A percentile compares a stretch with the other conserved stretches of the same genome.
These are phyloP conservation scores for Lasiodiplodia theobromae DNA, from an alignment of 2,329 filamentous ascomycete species.

Conservation along the genomic window DNA sequence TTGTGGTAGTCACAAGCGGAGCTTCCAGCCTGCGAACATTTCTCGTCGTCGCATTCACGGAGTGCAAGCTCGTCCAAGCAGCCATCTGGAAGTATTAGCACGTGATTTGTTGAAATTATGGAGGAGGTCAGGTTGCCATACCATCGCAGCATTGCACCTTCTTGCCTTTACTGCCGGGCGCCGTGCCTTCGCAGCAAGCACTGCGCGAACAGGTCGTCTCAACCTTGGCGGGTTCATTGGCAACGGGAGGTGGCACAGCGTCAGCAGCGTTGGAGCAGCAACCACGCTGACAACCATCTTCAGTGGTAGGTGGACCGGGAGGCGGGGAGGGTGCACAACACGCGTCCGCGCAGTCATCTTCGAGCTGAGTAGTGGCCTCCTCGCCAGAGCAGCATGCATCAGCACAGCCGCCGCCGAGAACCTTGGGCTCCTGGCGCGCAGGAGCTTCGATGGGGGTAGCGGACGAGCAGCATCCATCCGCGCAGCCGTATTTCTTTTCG, in stretches of 20 bases:
- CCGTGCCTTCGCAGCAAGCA: slow-evolving; percentile 3
- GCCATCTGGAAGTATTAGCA: slow-evolving; percentile 5
- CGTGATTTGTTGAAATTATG: background rate
- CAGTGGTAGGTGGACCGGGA: background rate
- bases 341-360: background rate
- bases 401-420: background rate
- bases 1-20: slow-evolving; percentile 21
- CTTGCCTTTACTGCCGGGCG: background rate
- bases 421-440: background rate
- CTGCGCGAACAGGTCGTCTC: background rate
- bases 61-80: slow-evolving; percentile 26
- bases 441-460: background rate
- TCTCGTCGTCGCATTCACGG: slow-evolving; percentile 10
- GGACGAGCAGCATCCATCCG: background rate
- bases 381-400: slow-evolving; percentile 4
- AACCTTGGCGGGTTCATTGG: too few relatives aligned
- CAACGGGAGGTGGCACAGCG: background rate
- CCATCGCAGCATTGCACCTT: slow-evolving; percentile 26
- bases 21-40: background rate
- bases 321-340: background rate
- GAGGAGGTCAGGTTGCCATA: background rate
- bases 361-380: background rate
- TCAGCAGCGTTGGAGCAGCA: slow-evolving; percentile 4
- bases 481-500: background rate
- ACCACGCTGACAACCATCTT: background rate